phyloP scores from a whole-genome alignment of 495 filamentous ascomycete species.

The Letharia lupina region DNA sequence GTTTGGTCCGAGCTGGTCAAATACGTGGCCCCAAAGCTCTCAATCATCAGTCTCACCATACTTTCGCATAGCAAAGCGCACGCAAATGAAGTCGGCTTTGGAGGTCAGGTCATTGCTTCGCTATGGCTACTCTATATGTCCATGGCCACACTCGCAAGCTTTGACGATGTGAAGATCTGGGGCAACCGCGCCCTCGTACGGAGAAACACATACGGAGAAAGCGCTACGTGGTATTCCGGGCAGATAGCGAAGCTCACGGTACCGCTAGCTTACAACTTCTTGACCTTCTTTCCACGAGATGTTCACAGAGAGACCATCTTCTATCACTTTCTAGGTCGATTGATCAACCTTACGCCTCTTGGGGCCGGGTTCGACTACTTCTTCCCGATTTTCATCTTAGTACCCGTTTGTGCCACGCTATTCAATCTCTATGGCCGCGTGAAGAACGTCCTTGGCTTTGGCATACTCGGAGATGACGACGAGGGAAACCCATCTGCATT shows the following conservation, averaged over 20 bases:
- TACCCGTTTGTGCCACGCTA: constrained; percentile 72
- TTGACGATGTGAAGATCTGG: constrained; percentile 90
- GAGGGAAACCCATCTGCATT: constrained; percentile 54
- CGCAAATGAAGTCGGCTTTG: constrained; percentile 66
- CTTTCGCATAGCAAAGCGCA: constrained; percentile 62
- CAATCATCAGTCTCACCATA: constrained; percentile 76
- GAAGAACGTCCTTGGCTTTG: constrained; percentile 71
- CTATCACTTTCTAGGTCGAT: constrained; percentile 73
- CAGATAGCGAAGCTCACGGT: constrained; percentile 86
- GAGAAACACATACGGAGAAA: constrained; percentile 83
- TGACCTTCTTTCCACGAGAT: constrained; percentile 67
- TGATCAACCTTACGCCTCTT: constrained; percentile 77
- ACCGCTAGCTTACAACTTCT: constrained; percentile 89
- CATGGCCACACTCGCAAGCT: constrained; percentile 69
- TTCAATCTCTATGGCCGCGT: constrained; percentile 82
- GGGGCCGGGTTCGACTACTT: constrained; percentile 78
- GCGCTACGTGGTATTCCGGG: constrained; percentile 87
- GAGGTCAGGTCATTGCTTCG: constrained; percentile 73
- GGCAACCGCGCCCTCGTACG: constrained; percentile 83
- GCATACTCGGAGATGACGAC: constrained; percentile 59
- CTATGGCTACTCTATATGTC: constrained; percentile 94
- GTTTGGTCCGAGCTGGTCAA: constrained; percentile 91
- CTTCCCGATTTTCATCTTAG: constrained; percentile 76
- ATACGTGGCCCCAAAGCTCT: constrained; percentile 61
- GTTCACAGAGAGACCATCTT: constrained; percentile 68